A percentile compares a stretch with the other conserved stretches of the same genome.
Evolutionary conservation across 352 stramenopile species (phyloP).

Genomic region (Pythium vanterpoolii): DNA sequence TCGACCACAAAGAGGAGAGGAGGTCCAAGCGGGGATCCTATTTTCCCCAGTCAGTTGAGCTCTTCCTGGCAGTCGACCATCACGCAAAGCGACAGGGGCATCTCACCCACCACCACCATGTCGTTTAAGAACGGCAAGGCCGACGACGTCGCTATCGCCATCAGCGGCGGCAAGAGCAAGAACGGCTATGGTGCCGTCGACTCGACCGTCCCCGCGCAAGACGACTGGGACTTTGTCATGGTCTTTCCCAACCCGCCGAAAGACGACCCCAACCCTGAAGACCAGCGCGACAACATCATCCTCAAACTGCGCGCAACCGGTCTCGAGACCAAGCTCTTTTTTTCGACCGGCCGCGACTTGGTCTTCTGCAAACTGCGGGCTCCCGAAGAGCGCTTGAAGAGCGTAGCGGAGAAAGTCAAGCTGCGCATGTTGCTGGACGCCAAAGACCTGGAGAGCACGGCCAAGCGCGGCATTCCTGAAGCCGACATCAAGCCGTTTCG

Average conservation of each 20-base stretch:
- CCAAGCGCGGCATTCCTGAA: constrained; percentile 62
- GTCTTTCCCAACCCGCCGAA: constrained; percentile 77
- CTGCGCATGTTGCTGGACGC: constrained; percentile 74
- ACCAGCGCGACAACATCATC: constrained; percentile 79
- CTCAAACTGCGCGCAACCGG: constrained; percentile 55
- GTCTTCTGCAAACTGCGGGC: constrained; percentile 84
- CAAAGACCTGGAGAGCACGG: constrained; percentile 53
- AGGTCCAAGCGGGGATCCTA: neutral
- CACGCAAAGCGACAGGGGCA: too few relatives aligned
- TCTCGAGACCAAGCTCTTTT: constrained; percentile 73
- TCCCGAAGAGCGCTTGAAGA: constrained; percentile 66
- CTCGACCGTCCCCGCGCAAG: constrained; percentile 79
- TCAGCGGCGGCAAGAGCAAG: neutral
- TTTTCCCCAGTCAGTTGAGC: constrained; percentile 1
- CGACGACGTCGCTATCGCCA: constrained; percentile 1
- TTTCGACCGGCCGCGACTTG: constrained; percentile 58
- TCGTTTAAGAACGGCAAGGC: constrained; percentile 8
- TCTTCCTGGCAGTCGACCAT: neutral
- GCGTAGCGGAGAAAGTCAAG: constrained; percentile 65
- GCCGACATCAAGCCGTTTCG: constrained; percentile 78
- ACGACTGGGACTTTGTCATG: constrained; percentile 85
- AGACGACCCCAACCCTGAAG: constrained; percentile 50
- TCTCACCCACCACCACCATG: too few relatives aligned
- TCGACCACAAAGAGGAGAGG: neutral
- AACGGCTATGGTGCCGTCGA: constrained; percentile 85